Percentiles rank a stretch among this genome's conserved stretches.
Conservation (phyloP, 805 yeast genomes). For the Yarrowia alimentaria region DNA sequence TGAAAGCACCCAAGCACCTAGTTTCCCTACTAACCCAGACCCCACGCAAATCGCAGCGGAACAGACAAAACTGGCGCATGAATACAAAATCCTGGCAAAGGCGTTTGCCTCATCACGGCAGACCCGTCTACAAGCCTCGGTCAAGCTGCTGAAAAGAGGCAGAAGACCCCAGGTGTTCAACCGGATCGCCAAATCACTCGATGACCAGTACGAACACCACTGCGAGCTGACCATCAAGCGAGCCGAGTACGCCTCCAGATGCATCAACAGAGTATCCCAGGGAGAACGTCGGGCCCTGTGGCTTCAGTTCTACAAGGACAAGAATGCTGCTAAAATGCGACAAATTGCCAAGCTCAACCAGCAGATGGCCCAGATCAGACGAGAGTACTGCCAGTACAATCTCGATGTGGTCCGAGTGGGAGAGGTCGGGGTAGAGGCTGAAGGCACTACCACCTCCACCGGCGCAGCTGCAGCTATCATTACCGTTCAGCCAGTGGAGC, state of each 20-base stretch:
- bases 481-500: too few relatives aligned
- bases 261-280: conserved; percentile 31
- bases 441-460: conserved; percentile 44
- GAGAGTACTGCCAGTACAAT: conserved; percentile 32
- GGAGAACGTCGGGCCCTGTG: conserved; percentile 36
- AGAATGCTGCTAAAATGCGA: conserved; percentile 34
- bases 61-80: conserved; percentile 33
- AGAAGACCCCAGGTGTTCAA: conserved; percentile 29
- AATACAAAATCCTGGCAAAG: conserved; percentile 32
- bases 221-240: conserved; percentile 27
- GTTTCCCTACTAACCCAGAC: conserved; percentile 29
- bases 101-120: conserved; percentile 32
- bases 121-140: conserved; percentile 31
- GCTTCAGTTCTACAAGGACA: conserved; percentile 38
- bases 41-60: conserved; percentile 29
- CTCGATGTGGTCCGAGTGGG: conserved; percentile 43
- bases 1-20: too few relatives aligned
- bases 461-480: neutral
- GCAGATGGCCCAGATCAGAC: conserved; percentile 34
- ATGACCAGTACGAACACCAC: conserved; percentile 27
- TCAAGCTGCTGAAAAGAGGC: conserved; percentile 31
- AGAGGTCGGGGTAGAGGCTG: conserved; percentile 56
- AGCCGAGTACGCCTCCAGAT: conserved; percentile 32
- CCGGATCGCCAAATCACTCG: conserved; percentile 30
- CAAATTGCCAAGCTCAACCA: conserved; percentile 32